These are phyloP conservation scores for Candida chauliodis DNA, from an alignment of 805 yeast genomes.

Conservation along the genomic window DNA sequence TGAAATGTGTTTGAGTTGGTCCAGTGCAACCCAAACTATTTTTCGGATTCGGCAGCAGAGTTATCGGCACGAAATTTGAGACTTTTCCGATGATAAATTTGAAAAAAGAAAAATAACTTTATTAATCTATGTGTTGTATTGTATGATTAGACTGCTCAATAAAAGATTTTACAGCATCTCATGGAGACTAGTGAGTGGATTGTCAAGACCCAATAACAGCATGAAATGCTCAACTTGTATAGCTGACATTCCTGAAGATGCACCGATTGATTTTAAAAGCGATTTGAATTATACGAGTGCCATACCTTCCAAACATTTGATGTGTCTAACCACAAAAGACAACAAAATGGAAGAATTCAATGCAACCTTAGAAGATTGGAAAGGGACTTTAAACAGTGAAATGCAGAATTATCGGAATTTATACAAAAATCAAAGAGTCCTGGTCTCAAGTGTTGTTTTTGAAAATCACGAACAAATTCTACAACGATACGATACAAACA, in stretches of 20 bases:
- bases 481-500: slow-evolving; percentile 4
- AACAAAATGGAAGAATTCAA: slow-evolving; percentile 41
- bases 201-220: slow-evolving; percentile 51
- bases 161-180: slow-evolving; percentile 5
- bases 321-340: slow-evolving; percentile 46
- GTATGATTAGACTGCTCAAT: too few relatives aligned
- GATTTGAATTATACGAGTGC: slow-evolving; percentile 48
- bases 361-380: slow-evolving; percentile 46
- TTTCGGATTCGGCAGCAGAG: too few relatives aligned
- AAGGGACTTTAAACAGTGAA: slow-evolving; percentile 41
- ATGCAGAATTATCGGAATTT: slow-evolving; percentile 31
- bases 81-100: too few relatives aligned
- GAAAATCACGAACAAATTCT: slow-evolving; percentile 11
- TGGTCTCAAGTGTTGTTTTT: slow-evolving; percentile 45
- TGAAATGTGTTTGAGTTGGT: too few relatives aligned
- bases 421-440: slow-evolving; percentile 45
- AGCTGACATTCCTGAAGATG: slow-evolving; percentile 36
- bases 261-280: slow-evolving; percentile 37
- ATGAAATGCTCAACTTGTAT: slow-evolving; percentile 63
- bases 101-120: too few relatives aligned
- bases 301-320: slow-evolving; percentile 51
- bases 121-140: too few relatives aligned
- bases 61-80: too few relatives aligned
- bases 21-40: too few relatives aligned
- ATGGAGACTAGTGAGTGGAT: slow-evolving; percentile 17